phyloP scores from a whole-genome alignment of 2,329 filamentous ascomycete species.

The Ophiocordyceps camponoti-rufipedis region DNA sequence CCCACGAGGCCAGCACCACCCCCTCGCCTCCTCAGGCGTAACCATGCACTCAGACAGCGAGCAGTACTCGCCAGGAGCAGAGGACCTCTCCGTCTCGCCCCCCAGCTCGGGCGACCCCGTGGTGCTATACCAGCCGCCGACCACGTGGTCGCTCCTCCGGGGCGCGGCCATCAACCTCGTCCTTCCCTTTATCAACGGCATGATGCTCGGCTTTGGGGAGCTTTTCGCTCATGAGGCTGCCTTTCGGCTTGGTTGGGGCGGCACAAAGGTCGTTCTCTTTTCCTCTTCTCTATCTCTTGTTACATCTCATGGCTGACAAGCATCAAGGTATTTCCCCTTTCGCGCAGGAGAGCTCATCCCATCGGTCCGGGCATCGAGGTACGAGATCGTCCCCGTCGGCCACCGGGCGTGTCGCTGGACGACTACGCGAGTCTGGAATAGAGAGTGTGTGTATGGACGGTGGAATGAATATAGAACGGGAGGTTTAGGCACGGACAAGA shows the following conservation, averaged over 20 bases:
- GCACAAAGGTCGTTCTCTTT: slow-evolving; percentile 54
- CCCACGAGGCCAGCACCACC: slow-evolving; percentile 14
- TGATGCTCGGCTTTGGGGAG: slow-evolving; percentile 97
- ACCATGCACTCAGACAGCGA: slow-evolving; percentile 73
- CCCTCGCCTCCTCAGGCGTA: slow-evolving; percentile 53
- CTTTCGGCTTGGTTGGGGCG: slow-evolving; percentile 81
- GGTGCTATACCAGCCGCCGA: slow-evolving; percentile 78
- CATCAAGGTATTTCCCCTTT: slow-evolving; percentile 35
- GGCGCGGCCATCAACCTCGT: slow-evolving; percentile 92
- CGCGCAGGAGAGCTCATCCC: slow-evolving; percentile 43
- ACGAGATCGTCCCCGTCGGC: slow-evolving; percentile 40
- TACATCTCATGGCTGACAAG: background rate
- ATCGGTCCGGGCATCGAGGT: slow-evolving; percentile 75
- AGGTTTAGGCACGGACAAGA: no score
- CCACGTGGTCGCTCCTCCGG: slow-evolving; percentile 66
- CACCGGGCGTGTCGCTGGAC: slow-evolving; percentile 37
- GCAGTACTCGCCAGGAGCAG: slow-evolving; percentile 48
- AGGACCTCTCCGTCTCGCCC: slow-evolving; percentile 42
- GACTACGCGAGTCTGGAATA: slow-evolving; percentile 53
- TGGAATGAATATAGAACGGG: background rate
- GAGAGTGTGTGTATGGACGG: background rate
- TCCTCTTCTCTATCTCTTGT: background rate
- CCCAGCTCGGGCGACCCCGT: slow-evolving; percentile 45
- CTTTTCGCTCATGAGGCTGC: slow-evolving; percentile 92
- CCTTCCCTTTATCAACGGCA: slow-evolving; percentile 86